Percentiles rank a stretch among this genome's conserved stretches.
These are phyloP conservation scores for Backusella tarrabulga DNA, from an alignment of 192 early-diverging fungal species.

Conservation along the genomic window DNA sequence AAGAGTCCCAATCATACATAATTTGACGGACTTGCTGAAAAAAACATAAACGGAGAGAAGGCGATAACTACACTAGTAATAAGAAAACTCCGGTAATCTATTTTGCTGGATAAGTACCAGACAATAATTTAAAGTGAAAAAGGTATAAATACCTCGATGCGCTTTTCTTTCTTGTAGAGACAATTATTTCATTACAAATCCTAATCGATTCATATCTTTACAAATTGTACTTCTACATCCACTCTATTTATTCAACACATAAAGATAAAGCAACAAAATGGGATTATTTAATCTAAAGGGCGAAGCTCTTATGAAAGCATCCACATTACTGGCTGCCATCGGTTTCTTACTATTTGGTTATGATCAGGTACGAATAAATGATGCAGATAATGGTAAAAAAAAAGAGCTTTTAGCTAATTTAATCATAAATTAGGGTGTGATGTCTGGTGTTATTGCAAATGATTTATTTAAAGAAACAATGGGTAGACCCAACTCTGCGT, in stretches of 20 bases:
- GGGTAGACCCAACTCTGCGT: constrained; percentile 25
- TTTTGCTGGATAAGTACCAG: not conserved
- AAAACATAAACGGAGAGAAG: not conserved
- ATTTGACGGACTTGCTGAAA: not conserved
- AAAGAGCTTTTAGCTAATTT: not conserved
- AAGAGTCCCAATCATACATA: not conserved
- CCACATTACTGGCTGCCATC: constrained; percentile 41
- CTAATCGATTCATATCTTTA: not conserved
- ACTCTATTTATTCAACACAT: not conserved
- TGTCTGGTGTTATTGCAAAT: constrained; percentile 34
- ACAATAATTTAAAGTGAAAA: not conserved
- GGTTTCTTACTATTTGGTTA: constrained; percentile 40
- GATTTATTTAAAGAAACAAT: constrained; percentile 22
- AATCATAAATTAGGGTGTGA: constrained; percentile 21
- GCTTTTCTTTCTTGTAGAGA: not conserved
- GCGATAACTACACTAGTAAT: not conserved
- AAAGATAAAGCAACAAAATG: not conserved
- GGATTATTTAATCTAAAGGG: constrained; percentile 20
- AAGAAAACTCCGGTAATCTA: not conserved
- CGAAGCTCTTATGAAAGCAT: constrained; percentile 57
- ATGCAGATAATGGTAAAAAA: not conserved
- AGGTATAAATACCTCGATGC: not conserved
- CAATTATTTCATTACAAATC: not conserved
- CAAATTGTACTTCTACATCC: not conserved
- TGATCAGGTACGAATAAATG: constrained; percentile 27